Evolutionary conservation across 352 stramenopile species (phyloP).

Genomic region (Plasmopara muralis): DNA sequence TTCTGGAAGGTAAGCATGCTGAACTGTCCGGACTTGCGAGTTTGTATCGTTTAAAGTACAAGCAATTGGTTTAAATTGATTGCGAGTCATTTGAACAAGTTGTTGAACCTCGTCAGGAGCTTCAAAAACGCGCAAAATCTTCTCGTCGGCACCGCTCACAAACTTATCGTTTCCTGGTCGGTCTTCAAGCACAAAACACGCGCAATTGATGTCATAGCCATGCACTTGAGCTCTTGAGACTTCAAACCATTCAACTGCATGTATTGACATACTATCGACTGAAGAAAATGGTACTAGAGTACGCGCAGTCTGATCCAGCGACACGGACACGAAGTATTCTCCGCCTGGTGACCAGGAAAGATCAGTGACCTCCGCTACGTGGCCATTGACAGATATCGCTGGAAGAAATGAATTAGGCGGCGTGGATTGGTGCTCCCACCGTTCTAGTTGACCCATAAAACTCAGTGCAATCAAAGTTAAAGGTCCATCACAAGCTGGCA

Average conservation of each 20-base stretch:
- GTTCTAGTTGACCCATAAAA: conserved; percentile 60
- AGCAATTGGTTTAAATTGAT: not conserved
- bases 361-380: conserved; percentile 52
- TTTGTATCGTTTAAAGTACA: conserved; percentile 1
- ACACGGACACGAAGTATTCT: conserved; percentile 68
- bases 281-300: conserved; percentile 29
- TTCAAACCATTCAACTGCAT: conserved; percentile 37
- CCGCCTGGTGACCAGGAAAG: conserved; percentile 55
- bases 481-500: conserved; percentile 21
- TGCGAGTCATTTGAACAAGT: conserved; percentile 15
- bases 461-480: conserved; percentile 57
- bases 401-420: conserved; percentile 49
- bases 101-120: conserved; percentile 43
- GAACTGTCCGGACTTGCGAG: conserved; percentile 10
- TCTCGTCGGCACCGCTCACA: conserved; percentile 76
- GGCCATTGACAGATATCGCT: conserved; percentile 44
- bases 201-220: conserved; percentile 78
- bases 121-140: conserved; percentile 75
- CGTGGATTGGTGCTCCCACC: conserved; percentile 47
- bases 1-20: conserved; percentile 65
- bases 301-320: conserved; percentile 65
- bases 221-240: conserved; percentile 76
- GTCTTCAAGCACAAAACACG: conserved; percentile 32
- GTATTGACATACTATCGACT: not conserved
- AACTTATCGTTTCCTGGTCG: conserved; percentile 35